Evolutionary conservation across 192 early-diverging fungal genomes (phyloP).

Genomic region (Gigaspora rosea): DNA sequence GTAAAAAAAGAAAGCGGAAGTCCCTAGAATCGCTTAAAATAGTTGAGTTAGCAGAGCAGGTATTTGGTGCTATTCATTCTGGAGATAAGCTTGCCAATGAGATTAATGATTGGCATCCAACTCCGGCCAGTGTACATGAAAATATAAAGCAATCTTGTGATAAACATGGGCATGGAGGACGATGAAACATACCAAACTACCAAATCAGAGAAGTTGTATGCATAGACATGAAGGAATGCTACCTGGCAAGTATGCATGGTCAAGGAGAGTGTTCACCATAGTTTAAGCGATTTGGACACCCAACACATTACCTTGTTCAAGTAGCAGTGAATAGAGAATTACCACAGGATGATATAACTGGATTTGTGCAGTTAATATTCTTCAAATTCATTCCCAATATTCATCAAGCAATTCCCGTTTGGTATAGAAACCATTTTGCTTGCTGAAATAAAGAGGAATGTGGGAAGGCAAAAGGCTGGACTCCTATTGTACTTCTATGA

Average conservation of each 20-base stretch:
- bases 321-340: constrained; percentile 11
- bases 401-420: constrained; percentile 2
- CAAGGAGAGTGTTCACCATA: constrained; percentile 18
- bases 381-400: constrained; percentile 13
- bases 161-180: not conserved
- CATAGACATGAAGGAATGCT: constrained; percentile 24
- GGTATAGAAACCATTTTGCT: constrained; percentile 14
- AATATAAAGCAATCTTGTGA: constrained; percentile 25
- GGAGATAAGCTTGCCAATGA: constrained; percentile 4
- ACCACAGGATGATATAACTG: not conserved
- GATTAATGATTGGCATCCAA: constrained; percentile 22
- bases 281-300: constrained; percentile 12
- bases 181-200: constrained; percentile 13
- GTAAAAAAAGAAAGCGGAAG: constrained; percentile 6
- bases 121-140: not conserved
- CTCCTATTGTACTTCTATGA: constrained; percentile 8
- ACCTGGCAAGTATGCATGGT: constrained; percentile 13
- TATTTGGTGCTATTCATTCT: constrained; percentile 19
- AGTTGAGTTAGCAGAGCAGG: constrained; percentile 31
- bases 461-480: not conserved
- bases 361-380: not conserved
- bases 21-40: constrained; percentile 20
- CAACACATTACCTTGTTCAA: constrained; percentile 19
- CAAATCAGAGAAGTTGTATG: constrained; percentile 13
- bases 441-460: not conserved